phyloP scores from a whole-genome alignment of 768 basidiomycete species.

The Brasilioporus rufonigricans region DNA sequence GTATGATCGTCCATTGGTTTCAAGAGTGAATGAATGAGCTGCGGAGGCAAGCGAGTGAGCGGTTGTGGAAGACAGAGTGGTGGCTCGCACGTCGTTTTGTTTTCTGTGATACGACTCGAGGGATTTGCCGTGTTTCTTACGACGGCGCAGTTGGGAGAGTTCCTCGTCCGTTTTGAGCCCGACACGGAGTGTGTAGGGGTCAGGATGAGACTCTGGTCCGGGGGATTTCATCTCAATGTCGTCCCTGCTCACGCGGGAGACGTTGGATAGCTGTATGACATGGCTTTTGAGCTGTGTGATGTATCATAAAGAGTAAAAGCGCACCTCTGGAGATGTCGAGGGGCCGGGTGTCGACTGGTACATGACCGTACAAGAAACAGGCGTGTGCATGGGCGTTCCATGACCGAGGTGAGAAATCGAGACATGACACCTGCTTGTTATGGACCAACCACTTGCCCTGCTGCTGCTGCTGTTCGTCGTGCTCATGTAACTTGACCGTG shows the following conservation, averaged over 20 bases:
- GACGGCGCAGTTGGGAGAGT: conserved; percentile 57
- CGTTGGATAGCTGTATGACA: neutral
- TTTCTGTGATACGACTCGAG: conserved; percentile 64
- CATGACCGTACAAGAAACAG: neutral
- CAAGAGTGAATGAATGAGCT: conserved; percentile 86
- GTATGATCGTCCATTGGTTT: conserved; percentile 92
- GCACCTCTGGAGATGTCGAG: conserved; percentile 9
- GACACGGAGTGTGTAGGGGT: conserved; percentile 67
- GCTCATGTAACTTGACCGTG: conserved; percentile 46
- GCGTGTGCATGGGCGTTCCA: neutral
- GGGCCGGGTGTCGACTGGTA: neutral
- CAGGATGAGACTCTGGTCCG: conserved; percentile 36
- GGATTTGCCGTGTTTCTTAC: conserved; percentile 56
- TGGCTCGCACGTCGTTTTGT: conserved; percentile 65
- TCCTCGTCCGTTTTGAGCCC: conserved; percentile 62
- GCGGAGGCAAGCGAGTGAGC: conserved; percentile 3
- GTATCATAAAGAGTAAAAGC: neutral
- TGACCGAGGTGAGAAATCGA: neutral
- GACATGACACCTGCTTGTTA: neutral
- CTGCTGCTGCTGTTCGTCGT: conserved; percentile 46
- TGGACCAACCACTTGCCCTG: conserved; percentile 31
- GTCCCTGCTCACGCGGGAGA: neutral
- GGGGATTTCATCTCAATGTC: conserved; percentile 42
- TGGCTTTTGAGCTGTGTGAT: neutral
- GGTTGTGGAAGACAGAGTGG: neutral